Evolutionary conservation across 306 rosid species (phyloP), one percentile per base, ranked within the genome.

Genomic region (Gynostemma pentaphyllum): DNA sequence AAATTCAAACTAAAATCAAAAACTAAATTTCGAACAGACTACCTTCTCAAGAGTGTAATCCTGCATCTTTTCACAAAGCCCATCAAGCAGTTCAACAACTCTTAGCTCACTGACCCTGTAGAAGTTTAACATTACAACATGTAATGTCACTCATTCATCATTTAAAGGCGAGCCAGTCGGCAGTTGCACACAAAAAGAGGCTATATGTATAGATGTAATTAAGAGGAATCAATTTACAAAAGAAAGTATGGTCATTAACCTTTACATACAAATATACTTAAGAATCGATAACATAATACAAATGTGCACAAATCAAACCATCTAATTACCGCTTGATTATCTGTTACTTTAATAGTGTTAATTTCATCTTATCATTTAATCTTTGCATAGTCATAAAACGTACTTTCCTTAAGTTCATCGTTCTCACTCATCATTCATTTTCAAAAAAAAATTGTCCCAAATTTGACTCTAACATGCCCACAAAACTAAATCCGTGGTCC

Each of bases 1-100:
- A 40, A 32, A 39, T 22, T 60, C 22, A 14, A 61, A 23, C 36
- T 41, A 40, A 14, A 36, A 23, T 41, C 19, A 41, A 15, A 61
- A 13, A 24, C 34, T 18, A 22, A 40, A 40, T 41, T 23, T 40
- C 36, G 40, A 60, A 45, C 46, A 56, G 59, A 45, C 44, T 53
- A 88, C 92, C 99, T 79, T 74, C 68, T 75, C 60, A 23, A 86
- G 79, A 15, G 96, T 82, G 78, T 92, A 92, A 49, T 86, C 99
- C 78, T 79, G 88, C 99, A 92, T 92, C 87, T 88, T 92, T 27
- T 88, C 94, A 7, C 99, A 88, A 67, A 92, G 96, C 45, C 80
- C 96, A 57, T 92, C 96, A 4, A 92, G 95, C 63, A 92, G 99
- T 68, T 92, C 99, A 57, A 92, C 95, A 0, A 81, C 84, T 76